Base-by-base conservation (phyloP, 2,329 filamentous ascomycete species). In the Trichoderma citrinoviride region DNA sequence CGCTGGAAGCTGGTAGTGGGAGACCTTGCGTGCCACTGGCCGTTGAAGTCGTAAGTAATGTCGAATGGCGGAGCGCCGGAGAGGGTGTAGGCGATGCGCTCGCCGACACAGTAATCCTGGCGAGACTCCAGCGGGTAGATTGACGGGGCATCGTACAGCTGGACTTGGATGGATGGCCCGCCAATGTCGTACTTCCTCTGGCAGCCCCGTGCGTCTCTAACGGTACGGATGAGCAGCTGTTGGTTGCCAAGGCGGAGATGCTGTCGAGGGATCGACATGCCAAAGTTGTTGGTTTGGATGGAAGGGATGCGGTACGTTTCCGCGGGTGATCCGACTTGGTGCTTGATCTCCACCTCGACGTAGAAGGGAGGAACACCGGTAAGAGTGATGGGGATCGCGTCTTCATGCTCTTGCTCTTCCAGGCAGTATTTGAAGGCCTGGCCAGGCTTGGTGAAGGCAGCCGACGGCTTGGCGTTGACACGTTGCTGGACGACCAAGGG, bases 401-500 rank as follows among this genome's bases (percentile, higher is more conserved):
- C 93, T 71, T 96, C 92, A 37, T 88, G 87, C 61, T 87, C 87
- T 57, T 90, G 85, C 71, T 97, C 92, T 54, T 93, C 88, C 75
- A 93, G 90, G 79, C 95, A 99, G 77, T 94, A 97, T 75, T 95
- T 96, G 82, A 97, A 97, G 0, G 92, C 93, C 76, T 95, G 95
- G 17, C 93, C 93, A 3, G 93, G 92, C 69, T 91, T 91, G 65
- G 85, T 83, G 73, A 99, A 99, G 5, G 85, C 83, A 4, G 93
- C 95, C 2, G 88, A 87, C 1, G 95, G 95, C 65, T 90, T 90
- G 15, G 92, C 84, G 72, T 97, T 90, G 56, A 99, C 92, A 25
- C 84, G 89, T 76, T 99, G 95, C 70, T 90, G 87, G 37, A 99
- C 81, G 14, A 85, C 81, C 40, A 97, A 76, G 5, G 89, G 86